Conservation (phyloP, 352 stramenopile species). For the Pythium sukuiense region DNA sequence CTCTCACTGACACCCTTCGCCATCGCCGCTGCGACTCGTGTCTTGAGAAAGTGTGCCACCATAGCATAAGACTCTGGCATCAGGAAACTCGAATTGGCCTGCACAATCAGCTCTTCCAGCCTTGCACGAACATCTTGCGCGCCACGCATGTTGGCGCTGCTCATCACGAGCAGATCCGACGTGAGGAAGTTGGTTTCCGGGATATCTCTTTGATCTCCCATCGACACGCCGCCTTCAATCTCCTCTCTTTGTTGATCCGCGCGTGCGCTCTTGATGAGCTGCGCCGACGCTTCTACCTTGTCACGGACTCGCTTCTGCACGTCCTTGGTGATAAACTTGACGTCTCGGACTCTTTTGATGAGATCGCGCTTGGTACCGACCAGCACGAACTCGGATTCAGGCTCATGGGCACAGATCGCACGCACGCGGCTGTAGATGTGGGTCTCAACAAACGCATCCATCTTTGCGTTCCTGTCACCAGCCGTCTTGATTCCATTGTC, state of each 20-base stretch:
- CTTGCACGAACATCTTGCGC: not conserved
- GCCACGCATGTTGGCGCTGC: constrained; percentile 4
- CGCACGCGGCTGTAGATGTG: constrained; percentile 13
- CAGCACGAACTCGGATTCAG: constrained; percentile 19
- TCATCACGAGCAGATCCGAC: not conserved
- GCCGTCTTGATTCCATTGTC: not conserved
- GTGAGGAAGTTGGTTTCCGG: constrained; percentile 4
- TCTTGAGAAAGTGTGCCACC: not conserved
- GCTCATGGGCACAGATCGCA: constrained; percentile 10
- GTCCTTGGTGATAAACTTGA: not conserved
- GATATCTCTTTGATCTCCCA: not conserved
- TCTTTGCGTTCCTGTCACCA: not conserved
- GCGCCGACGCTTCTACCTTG: not conserved
- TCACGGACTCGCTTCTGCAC: not conserved
- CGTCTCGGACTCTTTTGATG: not conserved
- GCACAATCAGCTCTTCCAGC: constrained; percentile 1
- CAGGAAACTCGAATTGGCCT: constrained; percentile 4
- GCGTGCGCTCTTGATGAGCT: not conserved
- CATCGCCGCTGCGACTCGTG: not conserved
- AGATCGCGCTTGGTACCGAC: constrained; percentile 16
- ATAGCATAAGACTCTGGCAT: constrained; percentile 7
- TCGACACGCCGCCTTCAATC: not conserved
- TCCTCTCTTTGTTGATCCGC: not conserved
- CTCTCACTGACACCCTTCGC: not conserved
- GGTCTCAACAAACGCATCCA: constrained; percentile 18